Evolutionary conservation across 805 yeast genomes (phyloP).

Genomic region (Candida sithepensis): DNA sequence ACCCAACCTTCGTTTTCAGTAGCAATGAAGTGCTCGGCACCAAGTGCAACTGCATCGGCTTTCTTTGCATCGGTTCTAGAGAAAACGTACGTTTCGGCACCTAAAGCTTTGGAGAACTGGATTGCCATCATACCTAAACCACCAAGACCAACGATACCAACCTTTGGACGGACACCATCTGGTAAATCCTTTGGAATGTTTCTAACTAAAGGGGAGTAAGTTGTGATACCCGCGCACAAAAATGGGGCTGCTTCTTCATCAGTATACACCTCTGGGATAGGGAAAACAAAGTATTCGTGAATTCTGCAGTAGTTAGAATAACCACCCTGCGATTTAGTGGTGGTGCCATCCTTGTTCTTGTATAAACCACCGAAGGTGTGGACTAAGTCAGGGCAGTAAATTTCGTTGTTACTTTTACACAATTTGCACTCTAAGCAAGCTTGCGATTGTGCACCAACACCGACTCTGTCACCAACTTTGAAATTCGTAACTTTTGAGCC

Average conservation of each 20-base stretch:
- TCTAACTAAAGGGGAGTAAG: constrained; percentile 61
- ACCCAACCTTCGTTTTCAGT: constrained; percentile 40
- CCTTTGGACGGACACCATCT: constrained; percentile 35
- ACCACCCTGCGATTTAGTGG: constrained; percentile 52
- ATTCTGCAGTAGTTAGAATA: constrained; percentile 65
- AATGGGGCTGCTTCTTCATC: constrained; percentile 63
- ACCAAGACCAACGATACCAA: constrained; percentile 66
- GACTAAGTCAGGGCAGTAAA: constrained; percentile 34
- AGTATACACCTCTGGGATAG: constrained; percentile 53
- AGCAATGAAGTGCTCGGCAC: constrained; percentile 53
- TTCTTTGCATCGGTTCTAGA: constrained; percentile 49
- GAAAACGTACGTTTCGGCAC: constrained; percentile 59
- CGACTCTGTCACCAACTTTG: constrained; percentile 73
- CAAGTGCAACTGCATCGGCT: constrained; percentile 49
- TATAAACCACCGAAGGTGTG: constrained; percentile 34
- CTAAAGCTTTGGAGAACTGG: constrained; percentile 56
- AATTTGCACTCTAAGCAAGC: constrained; percentile 61
- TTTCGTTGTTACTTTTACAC: constrained; percentile 52
- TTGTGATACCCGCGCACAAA: constrained; percentile 76
- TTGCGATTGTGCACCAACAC: constrained; percentile 68
- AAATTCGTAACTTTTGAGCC: constrained; percentile 53
- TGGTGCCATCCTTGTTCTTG: constrained; percentile 25
- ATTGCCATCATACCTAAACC: constrained; percentile 68
- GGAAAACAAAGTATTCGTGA: constrained; percentile 59
- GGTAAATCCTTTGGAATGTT: constrained; percentile 29